Evolutionary conservation across 306 rosid species (phyloP).

Genomic region (Pyrus pyrifolia): DNA sequence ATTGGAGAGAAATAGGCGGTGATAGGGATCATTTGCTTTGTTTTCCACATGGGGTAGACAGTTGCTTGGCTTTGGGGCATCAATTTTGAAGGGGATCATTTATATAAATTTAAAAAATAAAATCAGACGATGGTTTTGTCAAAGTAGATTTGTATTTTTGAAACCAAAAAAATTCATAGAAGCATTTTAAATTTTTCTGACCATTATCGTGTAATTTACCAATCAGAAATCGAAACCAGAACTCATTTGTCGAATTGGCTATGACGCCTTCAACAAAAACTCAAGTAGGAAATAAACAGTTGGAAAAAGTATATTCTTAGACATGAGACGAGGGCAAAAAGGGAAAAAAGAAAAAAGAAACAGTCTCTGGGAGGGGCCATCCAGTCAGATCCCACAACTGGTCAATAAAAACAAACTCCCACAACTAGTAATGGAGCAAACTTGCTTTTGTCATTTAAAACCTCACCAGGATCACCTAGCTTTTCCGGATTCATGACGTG

Average conservation of each 20-base stretch:
- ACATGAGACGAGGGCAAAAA: background rate
- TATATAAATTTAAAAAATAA: no score
- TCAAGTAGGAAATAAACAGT: no score
- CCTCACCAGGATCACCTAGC: background rate
- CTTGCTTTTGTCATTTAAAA: background rate
- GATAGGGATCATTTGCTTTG: background rate
- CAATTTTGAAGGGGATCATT: background rate
- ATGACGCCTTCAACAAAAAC: no score
- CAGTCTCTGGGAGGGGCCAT: background rate
- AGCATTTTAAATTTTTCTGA: accelerated
- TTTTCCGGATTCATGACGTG: constrained; percentile 61
- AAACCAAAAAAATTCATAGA: accelerated
- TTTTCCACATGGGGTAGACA: constrained; percentile 7
- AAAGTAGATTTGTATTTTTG: no score
- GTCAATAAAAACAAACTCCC: background rate
- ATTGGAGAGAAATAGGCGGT: background rate
- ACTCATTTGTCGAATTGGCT: no score
- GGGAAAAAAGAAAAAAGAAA: background rate
- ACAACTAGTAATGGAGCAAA: background rate
- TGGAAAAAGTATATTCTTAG: background rate
- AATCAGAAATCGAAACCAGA: accelerated
- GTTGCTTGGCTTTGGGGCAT: background rate
- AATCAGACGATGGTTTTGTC: no score
- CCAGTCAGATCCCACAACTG: background rate
- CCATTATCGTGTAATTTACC: no score